Percentiles rank a stretch among this genome's conserved stretches.
Evolutionary conservation across 148 eudicot genomes (phyloP).

Genomic region (Euryodendron excelsum): DNA sequence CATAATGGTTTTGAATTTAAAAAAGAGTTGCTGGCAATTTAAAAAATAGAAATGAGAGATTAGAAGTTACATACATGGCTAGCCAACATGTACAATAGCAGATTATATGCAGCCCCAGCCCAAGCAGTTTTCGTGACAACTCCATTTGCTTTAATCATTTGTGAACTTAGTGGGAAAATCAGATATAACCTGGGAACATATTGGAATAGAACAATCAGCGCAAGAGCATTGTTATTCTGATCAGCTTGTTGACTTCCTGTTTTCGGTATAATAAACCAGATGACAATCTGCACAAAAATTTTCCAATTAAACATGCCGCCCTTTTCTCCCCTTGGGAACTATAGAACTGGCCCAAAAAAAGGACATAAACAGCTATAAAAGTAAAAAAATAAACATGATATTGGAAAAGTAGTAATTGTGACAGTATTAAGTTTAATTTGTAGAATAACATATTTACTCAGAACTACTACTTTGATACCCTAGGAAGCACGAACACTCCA

Average conservation of each 20-base stretch:
- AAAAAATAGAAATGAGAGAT: constrained; percentile 3
- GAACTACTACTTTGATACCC: neutral
- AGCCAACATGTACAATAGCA: constrained; percentile 83
- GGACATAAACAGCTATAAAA: neutral
- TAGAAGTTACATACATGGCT: constrained; percentile 76
- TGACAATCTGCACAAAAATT: constrained; percentile 61
- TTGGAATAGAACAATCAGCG: constrained; percentile 87
- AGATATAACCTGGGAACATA: constrained; percentile 88
- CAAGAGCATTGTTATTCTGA: constrained; percentile 93
- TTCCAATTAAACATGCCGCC: neutral
- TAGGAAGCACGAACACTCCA: too few species aligned
- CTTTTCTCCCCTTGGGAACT: neutral
- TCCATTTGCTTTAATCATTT: constrained; percentile 90
- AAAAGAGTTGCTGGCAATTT: neutral
- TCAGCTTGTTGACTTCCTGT: constrained; percentile 59
- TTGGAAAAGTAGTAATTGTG: neutral
- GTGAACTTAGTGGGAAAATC: constrained; percentile 89
- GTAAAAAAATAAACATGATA: neutral
- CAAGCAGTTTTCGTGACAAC: constrained; percentile 97
- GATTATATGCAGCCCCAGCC: constrained; percentile 99
- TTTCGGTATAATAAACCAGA: constrained; percentile 94
- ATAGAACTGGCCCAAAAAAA: neutral
- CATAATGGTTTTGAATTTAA: too few species aligned
- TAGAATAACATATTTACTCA: neutral
- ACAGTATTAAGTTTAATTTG: neutral